Base-by-base conservation (phyloP, 441 rosid species). In the Aleurites moluccanus region DNA sequence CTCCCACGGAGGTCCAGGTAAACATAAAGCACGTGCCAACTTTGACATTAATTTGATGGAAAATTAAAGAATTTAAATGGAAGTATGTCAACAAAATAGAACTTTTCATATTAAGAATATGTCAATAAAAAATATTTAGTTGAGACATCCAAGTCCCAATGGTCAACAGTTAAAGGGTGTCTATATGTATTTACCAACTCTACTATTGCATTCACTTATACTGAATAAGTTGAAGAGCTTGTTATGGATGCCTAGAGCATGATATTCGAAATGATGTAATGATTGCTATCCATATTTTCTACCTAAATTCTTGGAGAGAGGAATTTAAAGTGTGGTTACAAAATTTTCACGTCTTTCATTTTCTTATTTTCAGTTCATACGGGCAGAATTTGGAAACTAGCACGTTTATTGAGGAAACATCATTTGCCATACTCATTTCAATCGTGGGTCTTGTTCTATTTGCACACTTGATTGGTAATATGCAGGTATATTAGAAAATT, bases 381-480 rank as follows among this genome's bases (percentile, higher is more conserved):
- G 98, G 97, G 60, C 99, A 95, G 91, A 93, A 90, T 83, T 79
- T 95, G 84, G 76, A 90, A 40, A 91, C 98, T 16, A 95, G 90
- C 85, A 88, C 89, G 13, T 95, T 80, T 82, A 91, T 95, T 44
- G 96, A 94, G 70, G 98, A 95, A 87, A 95, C 98, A 9, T 76
- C 91, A 38, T 90, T 95, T 83, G 92, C 98, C 50, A 88, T 92
- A 67, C 90, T 92, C 61, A 90, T 92, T 79, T 87, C 94, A 44
- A 91, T 90, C 75, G 70, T 90, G 81, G 98, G 98, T 78, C 98
- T 93, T 76, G 93, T 95, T 73, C 85, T 93, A 59, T 95, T 91
- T 80, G 92, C 99, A 11, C 96, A 92, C 84, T 88, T 92, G 88
- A 95, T 95, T 73, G 99, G 98, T 74, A 95, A 95, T 83, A 93